These are phyloP conservation scores for Taphrina flavorubra DNA, from an alignment of 1,139 yeast genomes.

Conservation along the genomic window DNA sequence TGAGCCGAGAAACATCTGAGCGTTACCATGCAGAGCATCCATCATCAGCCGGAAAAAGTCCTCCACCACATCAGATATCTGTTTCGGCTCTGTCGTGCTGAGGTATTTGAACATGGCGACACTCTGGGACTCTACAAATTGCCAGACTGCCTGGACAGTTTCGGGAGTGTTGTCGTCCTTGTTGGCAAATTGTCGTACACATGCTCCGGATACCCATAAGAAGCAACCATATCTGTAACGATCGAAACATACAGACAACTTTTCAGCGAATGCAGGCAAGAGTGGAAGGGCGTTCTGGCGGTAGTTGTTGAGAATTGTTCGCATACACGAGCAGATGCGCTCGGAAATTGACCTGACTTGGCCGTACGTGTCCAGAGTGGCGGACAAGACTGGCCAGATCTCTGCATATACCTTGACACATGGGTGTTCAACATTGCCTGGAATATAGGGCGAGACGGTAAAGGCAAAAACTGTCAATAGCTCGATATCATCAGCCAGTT, in stretches of 20 bases:
- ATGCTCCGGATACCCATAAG: constrained; percentile 86
- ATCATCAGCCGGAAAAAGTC: constrained; percentile 85
- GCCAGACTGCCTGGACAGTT: constrained; percentile 58
- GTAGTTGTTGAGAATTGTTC: constrained; percentile 70
- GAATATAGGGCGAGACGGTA: constrained; percentile 56
- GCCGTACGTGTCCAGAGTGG: constrained; percentile 63
- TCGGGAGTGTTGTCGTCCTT: constrained; percentile 55
- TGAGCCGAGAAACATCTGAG: constrained; percentile 65
- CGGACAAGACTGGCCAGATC: constrained; percentile 65
- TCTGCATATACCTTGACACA: constrained; percentile 64
- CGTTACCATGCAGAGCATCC: constrained; percentile 80
- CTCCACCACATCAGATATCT: constrained; percentile 76
- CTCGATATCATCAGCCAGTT: constrained; percentile 78
- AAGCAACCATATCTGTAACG: constrained; percentile 77
- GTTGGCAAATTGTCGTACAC: constrained; percentile 74
- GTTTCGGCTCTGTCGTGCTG: constrained; percentile 51
- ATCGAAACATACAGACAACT: constrained; percentile 70
- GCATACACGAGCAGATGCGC: constrained; percentile 70
- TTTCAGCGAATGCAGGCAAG: constrained; percentile 67
- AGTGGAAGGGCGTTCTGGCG: constrained; percentile 67
- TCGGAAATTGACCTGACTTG: constrained; percentile 67
- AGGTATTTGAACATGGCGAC: constrained; percentile 55
- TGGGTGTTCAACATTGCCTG: constrained; percentile 52
- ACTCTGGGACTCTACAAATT: constrained; percentile 59
- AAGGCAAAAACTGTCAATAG: constrained; percentile 72